These are phyloP conservation scores for Talaromyces sp. DNA, from an alignment of 2,329 filamentous ascomycete genomes.

Conservation along the genomic window DNA sequence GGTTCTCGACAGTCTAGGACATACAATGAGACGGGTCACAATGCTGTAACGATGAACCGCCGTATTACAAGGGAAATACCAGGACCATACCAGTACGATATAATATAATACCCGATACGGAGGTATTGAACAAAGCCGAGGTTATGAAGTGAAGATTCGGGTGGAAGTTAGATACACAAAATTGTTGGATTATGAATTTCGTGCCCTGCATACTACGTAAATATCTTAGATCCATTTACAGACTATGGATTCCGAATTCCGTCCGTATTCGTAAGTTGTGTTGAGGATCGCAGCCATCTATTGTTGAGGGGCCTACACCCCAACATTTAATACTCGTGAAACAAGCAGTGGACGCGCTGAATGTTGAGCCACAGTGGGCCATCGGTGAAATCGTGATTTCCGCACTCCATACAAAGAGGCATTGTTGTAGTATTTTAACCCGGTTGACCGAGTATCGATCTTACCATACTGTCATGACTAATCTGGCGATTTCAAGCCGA, in stretches of 20 bases:
- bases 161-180: neutral
- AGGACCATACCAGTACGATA: neutral
- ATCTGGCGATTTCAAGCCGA: neutral
- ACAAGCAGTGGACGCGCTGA: neutral
- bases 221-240: neutral
- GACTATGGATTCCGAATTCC: neutral
- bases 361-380: neutral
- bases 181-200: neutral
- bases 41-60: neutral
- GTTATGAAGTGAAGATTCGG: neutral
- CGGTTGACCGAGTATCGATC: neutral
- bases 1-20: neutral
- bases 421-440: neutral
- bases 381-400: neutral
- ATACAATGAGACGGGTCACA: neutral
- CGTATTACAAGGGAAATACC: neutral
- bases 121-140: neutral
- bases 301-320: neutral
- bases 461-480: neutral
- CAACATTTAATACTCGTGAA: neutral
- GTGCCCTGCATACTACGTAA: neutral
- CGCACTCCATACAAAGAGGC: neutral
- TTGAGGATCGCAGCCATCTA: neutral
- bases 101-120: neutral
- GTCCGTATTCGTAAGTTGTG: neutral